Evolutionary conservation across 495 filamentous ascomycete species (phyloP).

Genomic region (Penicillium cinerascens): DNA sequence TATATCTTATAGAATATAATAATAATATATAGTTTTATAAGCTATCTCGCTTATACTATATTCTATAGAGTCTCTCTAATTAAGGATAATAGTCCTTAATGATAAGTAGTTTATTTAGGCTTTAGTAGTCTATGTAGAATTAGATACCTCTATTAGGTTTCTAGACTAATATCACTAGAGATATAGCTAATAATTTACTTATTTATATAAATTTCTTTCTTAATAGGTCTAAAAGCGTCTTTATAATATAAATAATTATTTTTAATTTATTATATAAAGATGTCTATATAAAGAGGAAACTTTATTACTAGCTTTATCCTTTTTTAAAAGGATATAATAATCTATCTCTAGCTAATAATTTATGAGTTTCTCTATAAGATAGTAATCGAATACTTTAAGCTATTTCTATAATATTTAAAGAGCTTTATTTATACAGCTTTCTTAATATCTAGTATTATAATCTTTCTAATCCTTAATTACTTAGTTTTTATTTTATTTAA

Average conservation of each 20-base stretch:
- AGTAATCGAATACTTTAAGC: background rate
- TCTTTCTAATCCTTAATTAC: too few relatives aligned
- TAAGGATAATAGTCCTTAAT: background rate
- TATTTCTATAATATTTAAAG: background rate
- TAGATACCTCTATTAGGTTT: too few relatives aligned
- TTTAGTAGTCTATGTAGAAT: too few relatives aligned
- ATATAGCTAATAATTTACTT: too few relatives aligned
- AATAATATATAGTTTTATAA: background rate
- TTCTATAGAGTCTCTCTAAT: background rate
- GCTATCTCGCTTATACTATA: background rate
- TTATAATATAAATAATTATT: background rate
- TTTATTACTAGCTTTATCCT: background rate
- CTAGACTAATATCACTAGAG: too few relatives aligned
- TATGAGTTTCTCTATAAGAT: background rate
- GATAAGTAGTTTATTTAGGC: background rate
- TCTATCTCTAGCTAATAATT: background rate
- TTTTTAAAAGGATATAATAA: conserved; percentile 1
- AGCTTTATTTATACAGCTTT: background rate
- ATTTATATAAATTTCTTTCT: background rate
- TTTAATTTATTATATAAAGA: background rate
- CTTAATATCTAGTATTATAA: too few relatives aligned
- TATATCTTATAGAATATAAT: background rate
- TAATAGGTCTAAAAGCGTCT: too few relatives aligned
- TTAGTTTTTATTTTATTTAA: too few relatives aligned
- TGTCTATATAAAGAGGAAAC: background rate